phyloP scores from a whole-genome alignment of 108 stramenopile genomes.

The Cyclotella sp. region DNA sequence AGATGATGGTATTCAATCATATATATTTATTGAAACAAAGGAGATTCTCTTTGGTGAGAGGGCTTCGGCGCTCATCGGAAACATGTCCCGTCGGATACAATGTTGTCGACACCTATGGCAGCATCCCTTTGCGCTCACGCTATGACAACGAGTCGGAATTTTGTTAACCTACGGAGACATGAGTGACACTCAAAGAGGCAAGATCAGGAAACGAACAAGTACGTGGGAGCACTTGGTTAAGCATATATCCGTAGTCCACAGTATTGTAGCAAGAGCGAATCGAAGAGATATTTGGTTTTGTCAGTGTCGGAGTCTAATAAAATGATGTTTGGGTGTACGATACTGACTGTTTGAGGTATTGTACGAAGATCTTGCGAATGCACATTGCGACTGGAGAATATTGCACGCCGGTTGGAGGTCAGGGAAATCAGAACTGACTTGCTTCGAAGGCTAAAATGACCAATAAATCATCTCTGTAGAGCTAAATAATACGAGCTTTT shows the following conservation, averaged over 20 bases:
- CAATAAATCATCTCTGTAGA: no score
- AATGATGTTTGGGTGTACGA: constrained; percentile 89
- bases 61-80: constrained; percentile 56
- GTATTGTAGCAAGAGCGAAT: constrained; percentile 37
- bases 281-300: constrained; percentile 59
- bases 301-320: constrained; percentile 64
- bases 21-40: constrained; percentile 46
- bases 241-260: constrained; percentile 15
- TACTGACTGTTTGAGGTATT: constrained; percentile 68
- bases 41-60: constrained; percentile 73
- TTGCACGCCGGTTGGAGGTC: constrained; percentile 73
- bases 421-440: no score
- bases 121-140: constrained; percentile 53
- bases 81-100: constrained; percentile 60
- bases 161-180: constrained; percentile 40
- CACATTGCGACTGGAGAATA: constrained; percentile 62
- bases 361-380: constrained; percentile 66
- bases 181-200: constrained; percentile 44
- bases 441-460: no score
- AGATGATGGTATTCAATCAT: constrained; percentile 60
- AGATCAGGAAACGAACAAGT: constrained; percentile 48
- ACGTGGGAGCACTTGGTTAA: constrained; percentile 43
- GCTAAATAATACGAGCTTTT: no score
- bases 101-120: constrained; percentile 71
- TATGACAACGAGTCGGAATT: constrained; percentile 26